phyloP scores from a whole-genome alignment of 1,139 yeast species.

The Suhomyces bokatorum region DNA sequence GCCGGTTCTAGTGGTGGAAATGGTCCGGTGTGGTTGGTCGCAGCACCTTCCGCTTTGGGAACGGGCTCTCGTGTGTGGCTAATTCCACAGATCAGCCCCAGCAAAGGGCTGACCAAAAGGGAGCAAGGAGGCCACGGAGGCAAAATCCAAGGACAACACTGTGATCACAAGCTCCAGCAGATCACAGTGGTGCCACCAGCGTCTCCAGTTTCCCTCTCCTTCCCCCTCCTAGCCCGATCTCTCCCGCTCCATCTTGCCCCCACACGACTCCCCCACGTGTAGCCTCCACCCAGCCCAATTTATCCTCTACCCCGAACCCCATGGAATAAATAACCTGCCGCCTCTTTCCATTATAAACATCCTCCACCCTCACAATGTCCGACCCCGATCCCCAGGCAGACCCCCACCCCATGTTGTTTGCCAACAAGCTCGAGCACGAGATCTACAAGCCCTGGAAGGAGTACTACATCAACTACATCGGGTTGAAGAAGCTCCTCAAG shows the following conservation, averaged over 20 bases:
- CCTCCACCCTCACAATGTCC: constrained; percentile 3
- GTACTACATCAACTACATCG: constrained; percentile 77
- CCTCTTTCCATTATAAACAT: constrained; percentile 4
- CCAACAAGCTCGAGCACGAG: constrained; percentile 78
- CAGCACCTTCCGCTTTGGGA: constrained; percentile 2
- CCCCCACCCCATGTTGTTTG: constrained; percentile 66
- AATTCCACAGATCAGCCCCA: not conserved
- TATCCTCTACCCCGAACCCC: not conserved
- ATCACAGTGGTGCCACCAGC: no score
- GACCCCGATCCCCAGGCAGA: constrained; percentile 4
- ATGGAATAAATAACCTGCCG: constrained; percentile 6
- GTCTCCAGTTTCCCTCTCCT: not conserved
- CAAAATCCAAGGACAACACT: no score
- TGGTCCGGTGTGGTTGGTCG: not conserved
- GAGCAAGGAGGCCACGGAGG: no score
- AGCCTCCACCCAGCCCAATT: not conserved
- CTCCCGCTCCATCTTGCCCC: not conserved
- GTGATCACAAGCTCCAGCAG: no score
- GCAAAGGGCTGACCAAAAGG: no score
- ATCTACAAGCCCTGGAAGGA: constrained; percentile 87
- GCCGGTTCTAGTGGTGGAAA: no score
- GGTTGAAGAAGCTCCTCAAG: constrained; percentile 75
- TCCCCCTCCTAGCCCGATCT: not conserved
- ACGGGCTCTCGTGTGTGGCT: not conserved
- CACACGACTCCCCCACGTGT: constrained; percentile 7